These are phyloP conservation scores for Pichia scutulata DNA, from an alignment of 805 yeast genomes.

Conservation along the genomic window DNA sequence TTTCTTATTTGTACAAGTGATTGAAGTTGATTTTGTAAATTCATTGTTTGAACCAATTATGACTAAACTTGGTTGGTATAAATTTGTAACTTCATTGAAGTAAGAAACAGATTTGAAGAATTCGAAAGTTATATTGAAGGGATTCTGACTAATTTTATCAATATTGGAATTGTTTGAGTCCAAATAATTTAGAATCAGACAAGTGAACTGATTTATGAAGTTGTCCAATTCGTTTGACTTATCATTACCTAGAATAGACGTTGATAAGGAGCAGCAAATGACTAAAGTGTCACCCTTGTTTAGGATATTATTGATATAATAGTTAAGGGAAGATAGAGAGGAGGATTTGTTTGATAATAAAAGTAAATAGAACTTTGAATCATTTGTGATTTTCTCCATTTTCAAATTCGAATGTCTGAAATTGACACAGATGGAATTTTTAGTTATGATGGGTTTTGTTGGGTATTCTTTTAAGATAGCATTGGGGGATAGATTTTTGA, in stretches of 20 bases:
- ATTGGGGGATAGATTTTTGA: slow-evolving; percentile 6
- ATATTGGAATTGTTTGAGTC: slow-evolving; percentile 25
- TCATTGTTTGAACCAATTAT: slow-evolving; percentile 31
- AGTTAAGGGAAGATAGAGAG: slow-evolving; percentile 72
- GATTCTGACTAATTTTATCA: slow-evolving; percentile 17
- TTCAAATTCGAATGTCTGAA: slow-evolving; percentile 34
- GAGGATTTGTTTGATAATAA: slow-evolving; percentile 58
- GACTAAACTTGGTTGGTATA: slow-evolving; percentile 53
- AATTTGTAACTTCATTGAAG: slow-evolving; percentile 44
- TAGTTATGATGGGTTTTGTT: slow-evolving; percentile 26
- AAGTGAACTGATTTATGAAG: slow-evolving; percentile 31
- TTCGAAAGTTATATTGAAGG: slow-evolving; percentile 48
- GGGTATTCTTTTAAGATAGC: slow-evolving; percentile 25
- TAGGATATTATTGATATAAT: slow-evolving; percentile 43
- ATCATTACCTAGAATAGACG: slow-evolving; percentile 10
- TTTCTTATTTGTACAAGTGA: slow-evolving; percentile 18
- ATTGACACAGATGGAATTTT: slow-evolving; percentile 33
- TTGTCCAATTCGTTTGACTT: slow-evolving; percentile 16
- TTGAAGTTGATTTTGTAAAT: slow-evolving; percentile 23
- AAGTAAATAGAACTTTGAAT: slow-evolving; percentile 30
- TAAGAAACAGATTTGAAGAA: slow-evolving; percentile 42
- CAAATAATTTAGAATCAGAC: slow-evolving; percentile 29
- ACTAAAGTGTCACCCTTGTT: slow-evolving; percentile 60
- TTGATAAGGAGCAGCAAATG: slow-evolving; percentile 29
- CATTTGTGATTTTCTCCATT: slow-evolving; percentile 12